A percentile compares a stretch with the other conserved stretches of the same genome.
Evolutionary conservation across 495 filamentous ascomycete species (phyloP).

Genomic region (Saxispiralis lemnorum): DNA sequence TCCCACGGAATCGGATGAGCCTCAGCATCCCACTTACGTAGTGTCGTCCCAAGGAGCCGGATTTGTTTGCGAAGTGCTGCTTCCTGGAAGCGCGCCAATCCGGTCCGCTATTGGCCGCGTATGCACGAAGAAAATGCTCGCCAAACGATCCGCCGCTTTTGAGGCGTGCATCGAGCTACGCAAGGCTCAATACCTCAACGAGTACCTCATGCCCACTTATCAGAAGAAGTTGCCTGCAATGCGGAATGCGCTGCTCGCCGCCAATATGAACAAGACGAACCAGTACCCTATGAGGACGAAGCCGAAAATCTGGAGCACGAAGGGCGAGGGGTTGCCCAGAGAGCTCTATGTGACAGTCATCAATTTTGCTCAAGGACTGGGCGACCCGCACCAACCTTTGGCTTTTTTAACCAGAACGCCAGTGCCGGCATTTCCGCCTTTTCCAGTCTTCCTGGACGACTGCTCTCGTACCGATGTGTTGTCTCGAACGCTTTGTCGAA

Average conservation of each 20-base stretch:
- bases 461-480: slow-evolving; percentile 41
- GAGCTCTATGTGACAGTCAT: slow-evolving; percentile 50
- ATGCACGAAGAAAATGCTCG: slow-evolving; percentile 47
- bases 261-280: slow-evolving; percentile 55
- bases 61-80: slow-evolving; percentile 63
- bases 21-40: slow-evolving; percentile 43
- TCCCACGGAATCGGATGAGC: slow-evolving; percentile 41
- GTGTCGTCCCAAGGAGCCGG: slow-evolving; percentile 36
- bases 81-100: slow-evolving; percentile 64
- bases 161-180: slow-evolving; percentile 60
- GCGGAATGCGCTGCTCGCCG: slow-evolving; percentile 76
- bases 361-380: slow-evolving; percentile 40
- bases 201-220: slow-evolving; percentile 53
- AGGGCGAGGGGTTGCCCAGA: slow-evolving; percentile 32
- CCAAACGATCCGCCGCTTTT: slow-evolving; percentile 86
- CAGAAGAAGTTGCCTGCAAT: slow-evolving; percentile 61
- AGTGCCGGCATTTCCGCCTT: slow-evolving; percentile 47
- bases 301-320: slow-evolving; percentile 54
- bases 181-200: slow-evolving; percentile 49
- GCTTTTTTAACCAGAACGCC: slow-evolving; percentile 51
- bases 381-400: slow-evolving; percentile 42
- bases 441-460: slow-evolving; percentile 51
- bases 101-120: slow-evolving; percentile 42
- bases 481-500: slow-evolving; percentile 23
- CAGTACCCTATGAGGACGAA: slow-evolving; percentile 66